Conservation (phyloP, 331 rosid genomes). For the Stylosanthes scabra region DNA sequence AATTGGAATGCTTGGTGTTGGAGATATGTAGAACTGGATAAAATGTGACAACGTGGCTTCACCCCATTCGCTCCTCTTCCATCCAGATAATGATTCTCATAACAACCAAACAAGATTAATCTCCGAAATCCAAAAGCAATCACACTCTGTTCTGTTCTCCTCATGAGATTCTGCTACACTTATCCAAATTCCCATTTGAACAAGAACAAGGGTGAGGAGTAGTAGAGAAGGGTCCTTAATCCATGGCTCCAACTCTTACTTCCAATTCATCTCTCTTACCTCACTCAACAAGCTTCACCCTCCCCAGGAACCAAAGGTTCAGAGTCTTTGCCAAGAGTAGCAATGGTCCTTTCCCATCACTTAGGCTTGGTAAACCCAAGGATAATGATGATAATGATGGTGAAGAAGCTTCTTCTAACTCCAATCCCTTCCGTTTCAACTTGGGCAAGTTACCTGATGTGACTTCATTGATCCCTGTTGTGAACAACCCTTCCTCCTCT, state of each 20-base stretch:
- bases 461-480: constrained; percentile 69
- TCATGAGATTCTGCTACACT: not conserved
- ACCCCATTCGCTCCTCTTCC: constrained; percentile 45
- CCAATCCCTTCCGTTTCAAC: constrained; percentile 61
- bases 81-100: constrained; percentile 43
- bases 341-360: constrained; percentile 59
- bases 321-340: constrained; percentile 56
- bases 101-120: constrained; percentile 13
- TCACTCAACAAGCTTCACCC: constrained; percentile 49
- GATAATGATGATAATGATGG: constrained; percentile 36
- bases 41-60: constrained; percentile 43
- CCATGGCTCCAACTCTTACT: constrained; percentile 82
- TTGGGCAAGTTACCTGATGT: constrained; percentile 78
- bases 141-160: not conserved
- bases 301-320: constrained; percentile 47
- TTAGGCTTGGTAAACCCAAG: constrained; percentile 64
- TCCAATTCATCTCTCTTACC: constrained; percentile 70
- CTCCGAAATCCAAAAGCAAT: not conserved
- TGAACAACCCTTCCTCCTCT: constrained; percentile 48
- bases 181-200: constrained; percentile 2
- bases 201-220: constrained; percentile 21
- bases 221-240: not conserved
- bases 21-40: constrained; percentile 44
- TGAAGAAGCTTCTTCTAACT: constrained; percentile 42
- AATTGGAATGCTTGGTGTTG: constrained; percentile 45